phyloP scores from a whole-genome alignment of 805 yeast genomes.

The Brettanomyces bruxellensis region DNA sequence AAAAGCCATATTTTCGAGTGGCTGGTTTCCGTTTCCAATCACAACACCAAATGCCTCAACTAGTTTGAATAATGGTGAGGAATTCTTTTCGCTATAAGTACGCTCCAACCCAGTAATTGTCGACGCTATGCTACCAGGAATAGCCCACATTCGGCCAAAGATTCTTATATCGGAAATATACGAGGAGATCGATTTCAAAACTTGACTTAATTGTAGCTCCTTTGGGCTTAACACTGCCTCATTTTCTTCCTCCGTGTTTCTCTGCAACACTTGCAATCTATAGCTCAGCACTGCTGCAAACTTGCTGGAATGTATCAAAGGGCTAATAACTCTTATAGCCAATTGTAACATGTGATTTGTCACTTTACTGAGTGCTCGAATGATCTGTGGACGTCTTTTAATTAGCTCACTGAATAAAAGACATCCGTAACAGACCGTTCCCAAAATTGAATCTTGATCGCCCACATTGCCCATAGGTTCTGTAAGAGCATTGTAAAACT shows the following conservation, averaged over 20 bases:
- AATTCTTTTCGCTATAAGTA: slow-evolving; percentile 3
- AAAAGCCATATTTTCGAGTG: slow-evolving; percentile 28
- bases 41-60: slow-evolving; percentile 18
- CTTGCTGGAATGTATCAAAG: not conserved
- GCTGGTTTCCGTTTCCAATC: slow-evolving; percentile 23
- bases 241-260: not conserved
- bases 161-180: slow-evolving; percentile 28
- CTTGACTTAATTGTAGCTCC: not conserved
- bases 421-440: slow-evolving; percentile 25
- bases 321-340: not conserved
- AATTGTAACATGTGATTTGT: not conserved
- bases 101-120: slow-evolving; percentile 11
- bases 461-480: slow-evolving; percentile 18
- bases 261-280: not conserved
- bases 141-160: slow-evolving; percentile 28
- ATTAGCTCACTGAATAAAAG: slow-evolving; percentile 15
- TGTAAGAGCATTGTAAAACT: slow-evolving; percentile 19
- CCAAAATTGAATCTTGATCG: slow-evolving; percentile 23
- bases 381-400: slow-evolving; percentile 3
- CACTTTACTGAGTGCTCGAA: not conserved
- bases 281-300: not conserved
- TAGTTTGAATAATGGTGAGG: slow-evolving; percentile 12
- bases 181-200: slow-evolving; percentile 18
- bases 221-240: not conserved
- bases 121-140: slow-evolving; percentile 20